phyloP scores from a whole-genome alignment of 108 stramenopile genomes.

The Asterionellopsis glacialis region DNA sequence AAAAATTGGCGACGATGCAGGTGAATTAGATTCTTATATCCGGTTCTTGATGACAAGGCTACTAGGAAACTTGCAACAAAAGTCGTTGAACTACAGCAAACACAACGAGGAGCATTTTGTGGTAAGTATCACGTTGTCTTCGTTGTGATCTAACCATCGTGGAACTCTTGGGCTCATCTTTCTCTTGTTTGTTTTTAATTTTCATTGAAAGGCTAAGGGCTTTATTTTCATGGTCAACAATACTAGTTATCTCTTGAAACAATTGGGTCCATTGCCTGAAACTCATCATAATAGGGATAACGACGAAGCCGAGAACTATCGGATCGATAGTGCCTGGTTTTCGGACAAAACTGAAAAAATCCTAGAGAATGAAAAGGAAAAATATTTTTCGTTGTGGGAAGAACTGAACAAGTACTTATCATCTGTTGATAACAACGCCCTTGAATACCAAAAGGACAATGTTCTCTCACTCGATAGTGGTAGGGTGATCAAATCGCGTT shows the following conservation, averaged over 20 bases:
- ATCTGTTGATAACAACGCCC: conserved; percentile 57
- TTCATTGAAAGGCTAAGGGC: conserved; percentile 39
- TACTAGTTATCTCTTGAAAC: conserved; percentile 66
- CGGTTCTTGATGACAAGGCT: conserved; percentile 75
- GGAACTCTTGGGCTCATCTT: conserved; percentile 12
- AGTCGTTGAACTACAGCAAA: conserved; percentile 72
- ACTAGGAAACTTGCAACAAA: conserved; percentile 62
- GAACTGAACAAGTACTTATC: conserved; percentile 63
- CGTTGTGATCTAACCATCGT: not conserved
- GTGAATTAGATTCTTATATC: conserved; percentile 76
- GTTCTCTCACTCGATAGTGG: conserved; percentile 78
- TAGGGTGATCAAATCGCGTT: conserved; percentile 74
- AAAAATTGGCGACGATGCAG: conserved; percentile 79
- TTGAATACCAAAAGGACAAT: conserved; percentile 62
- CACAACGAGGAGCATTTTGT: conserved; percentile 19
- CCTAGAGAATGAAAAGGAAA: conserved; percentile 69
- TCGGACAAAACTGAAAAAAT: conserved; percentile 61
- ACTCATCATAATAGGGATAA: no score
- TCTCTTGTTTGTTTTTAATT: conserved; percentile 6
- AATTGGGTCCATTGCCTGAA: conserved; percentile 38
- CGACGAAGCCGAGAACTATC: conserved; percentile 34
- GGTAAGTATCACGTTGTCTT: conserved; percentile 1
- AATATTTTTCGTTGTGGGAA: conserved; percentile 75
- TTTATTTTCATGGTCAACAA: conserved; percentile 89
- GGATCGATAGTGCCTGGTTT: conserved; percentile 76